These are phyloP conservation scores for Oidium heveae DNA, from an alignment of 2,329 filamentous ascomycete species.

Conservation along the genomic window DNA sequence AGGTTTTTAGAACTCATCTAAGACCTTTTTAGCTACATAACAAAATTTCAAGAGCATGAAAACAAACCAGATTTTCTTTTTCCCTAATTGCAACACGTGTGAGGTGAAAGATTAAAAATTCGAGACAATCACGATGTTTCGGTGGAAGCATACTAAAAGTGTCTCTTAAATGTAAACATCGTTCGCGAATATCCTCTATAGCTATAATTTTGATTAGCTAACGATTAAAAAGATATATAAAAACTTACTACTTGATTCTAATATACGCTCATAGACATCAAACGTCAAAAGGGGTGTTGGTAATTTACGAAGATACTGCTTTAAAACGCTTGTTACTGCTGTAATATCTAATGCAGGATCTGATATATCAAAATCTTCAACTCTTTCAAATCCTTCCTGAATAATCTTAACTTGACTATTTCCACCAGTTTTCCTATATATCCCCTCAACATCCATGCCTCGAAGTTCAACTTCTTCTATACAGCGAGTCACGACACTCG, in stretches of 20 bases:
- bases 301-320: constrained; percentile 91
- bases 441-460: constrained; percentile 92
- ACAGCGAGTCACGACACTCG: constrained; percentile 72
- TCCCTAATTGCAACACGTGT: constrained; percentile 63
- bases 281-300: constrained; percentile 76
- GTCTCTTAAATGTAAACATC: constrained; percentile 43
- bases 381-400: constrained; percentile 74
- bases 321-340: constrained; percentile 80
- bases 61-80: constrained; percentile 53
- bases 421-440: constrained; percentile 92
- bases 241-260: constrained; percentile 51
- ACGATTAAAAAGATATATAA: background rate
- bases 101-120: constrained; percentile 86
- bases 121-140: constrained; percentile 67
- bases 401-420: constrained; percentile 76
- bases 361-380: constrained; percentile 70
- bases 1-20: constrained; percentile 92
- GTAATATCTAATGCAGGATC: constrained; percentile 89
- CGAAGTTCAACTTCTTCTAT: constrained; percentile 90
- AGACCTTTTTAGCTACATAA: constrained; percentile 8
- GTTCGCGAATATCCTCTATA: constrained; percentile 37
- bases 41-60: background rate
- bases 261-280: constrained; percentile 69
- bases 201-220: constrained; percentile 19
- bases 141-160: constrained; percentile 58